Evolutionary conservation across 2,329 filamentous ascomycete species (phyloP).

Genomic region (Aureobasidium musti): DNA sequence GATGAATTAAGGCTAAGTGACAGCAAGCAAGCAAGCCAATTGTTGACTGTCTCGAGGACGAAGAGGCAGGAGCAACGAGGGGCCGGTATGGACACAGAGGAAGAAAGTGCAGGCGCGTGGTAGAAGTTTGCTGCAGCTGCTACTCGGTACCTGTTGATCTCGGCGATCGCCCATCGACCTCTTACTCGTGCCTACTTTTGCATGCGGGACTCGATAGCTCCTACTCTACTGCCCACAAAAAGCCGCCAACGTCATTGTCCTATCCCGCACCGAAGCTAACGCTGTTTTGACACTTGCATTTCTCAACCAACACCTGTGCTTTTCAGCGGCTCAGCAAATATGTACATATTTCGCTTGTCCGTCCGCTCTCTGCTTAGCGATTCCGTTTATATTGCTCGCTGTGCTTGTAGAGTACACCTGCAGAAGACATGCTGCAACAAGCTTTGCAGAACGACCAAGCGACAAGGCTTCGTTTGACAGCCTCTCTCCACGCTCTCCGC

Average conservation of each 20-base stretch:
- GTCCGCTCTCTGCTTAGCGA: neutral
- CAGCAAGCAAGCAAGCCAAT: neutral
- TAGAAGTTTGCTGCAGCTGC: constrained; percentile 20
- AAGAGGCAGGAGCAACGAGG: constrained; percentile 18
- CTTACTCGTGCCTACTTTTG: neutral
- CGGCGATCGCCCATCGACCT: constrained; percentile 19
- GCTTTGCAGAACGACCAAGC: neutral
- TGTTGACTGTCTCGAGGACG: constrained; percentile 20
- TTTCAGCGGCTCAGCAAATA: constrained; percentile 5
- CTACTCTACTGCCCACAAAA: constrained; percentile 13
- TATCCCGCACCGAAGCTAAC: constrained; percentile 24
- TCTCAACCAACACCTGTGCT: constrained; percentile 28
- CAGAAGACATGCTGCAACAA: neutral
- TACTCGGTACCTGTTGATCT: constrained; percentile 27
- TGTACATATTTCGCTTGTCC: constrained; percentile 5
- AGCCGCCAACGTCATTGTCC: constrained; percentile 25
- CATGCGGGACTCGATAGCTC: constrained; percentile 17
- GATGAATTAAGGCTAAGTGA: neutral
- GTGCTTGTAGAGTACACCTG: neutral
- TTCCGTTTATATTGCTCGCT: neutral
- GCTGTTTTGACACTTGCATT: constrained; percentile 6
- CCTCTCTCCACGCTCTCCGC: constrained; percentile 21
- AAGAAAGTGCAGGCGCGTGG: constrained; percentile 25
- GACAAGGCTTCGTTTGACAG: constrained; percentile 5
- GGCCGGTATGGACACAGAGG: constrained; percentile 18